Conservation (phyloP, 1,139 yeast genomes). For the Taphrina betulina region DNA sequence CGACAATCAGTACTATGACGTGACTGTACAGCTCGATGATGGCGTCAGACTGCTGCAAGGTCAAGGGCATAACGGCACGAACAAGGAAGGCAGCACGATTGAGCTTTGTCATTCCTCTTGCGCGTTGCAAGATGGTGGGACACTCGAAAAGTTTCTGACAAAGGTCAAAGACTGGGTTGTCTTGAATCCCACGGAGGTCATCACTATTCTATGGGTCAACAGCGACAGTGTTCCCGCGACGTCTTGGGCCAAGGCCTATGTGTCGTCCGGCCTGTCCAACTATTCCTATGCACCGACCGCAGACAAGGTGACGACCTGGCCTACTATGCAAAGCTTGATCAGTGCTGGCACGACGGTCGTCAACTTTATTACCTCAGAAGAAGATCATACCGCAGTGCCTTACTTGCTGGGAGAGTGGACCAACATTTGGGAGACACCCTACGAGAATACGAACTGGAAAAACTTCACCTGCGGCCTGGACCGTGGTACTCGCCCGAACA, state of each 20-base stretch:
- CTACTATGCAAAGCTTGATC: conserved; percentile 18
- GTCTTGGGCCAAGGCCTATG: conserved; percentile 27
- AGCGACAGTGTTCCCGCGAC: conserved; percentile 21
- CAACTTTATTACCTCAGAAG: conserved; percentile 23
- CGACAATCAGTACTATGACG: conserved; percentile 24
- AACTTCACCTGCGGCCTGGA: conserved; percentile 27
- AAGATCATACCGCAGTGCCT: conserved; percentile 7
- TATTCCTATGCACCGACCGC: conserved; percentile 21
- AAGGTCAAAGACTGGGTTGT: conserved; percentile 26
- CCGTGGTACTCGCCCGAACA: conserved; percentile 19
- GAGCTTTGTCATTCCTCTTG: conserved; percentile 30
- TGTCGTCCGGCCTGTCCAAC: conserved; percentile 7
- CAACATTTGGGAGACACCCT: conserved; percentile 29
- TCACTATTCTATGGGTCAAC: conserved; percentile 32
- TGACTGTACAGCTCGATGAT: conserved; percentile 25
- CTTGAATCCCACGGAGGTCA: conserved; percentile 20
- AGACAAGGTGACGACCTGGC: conserved; percentile 15
- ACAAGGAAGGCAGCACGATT: conserved; percentile 6
- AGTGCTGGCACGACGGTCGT: conserved; percentile 21
- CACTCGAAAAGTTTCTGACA: conserved; percentile 24
- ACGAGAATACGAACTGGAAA: conserved; percentile 12
- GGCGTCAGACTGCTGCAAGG: conserved; percentile 30
- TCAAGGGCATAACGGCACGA: conserved; percentile 25
- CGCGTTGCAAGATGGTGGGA: conserved; percentile 31
- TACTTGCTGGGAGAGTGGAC: conserved; percentile 25